Evolutionary conservation across 495 filamentous ascomycete species (phyloP).

Genomic region (Podospora tetraspora): DNA sequence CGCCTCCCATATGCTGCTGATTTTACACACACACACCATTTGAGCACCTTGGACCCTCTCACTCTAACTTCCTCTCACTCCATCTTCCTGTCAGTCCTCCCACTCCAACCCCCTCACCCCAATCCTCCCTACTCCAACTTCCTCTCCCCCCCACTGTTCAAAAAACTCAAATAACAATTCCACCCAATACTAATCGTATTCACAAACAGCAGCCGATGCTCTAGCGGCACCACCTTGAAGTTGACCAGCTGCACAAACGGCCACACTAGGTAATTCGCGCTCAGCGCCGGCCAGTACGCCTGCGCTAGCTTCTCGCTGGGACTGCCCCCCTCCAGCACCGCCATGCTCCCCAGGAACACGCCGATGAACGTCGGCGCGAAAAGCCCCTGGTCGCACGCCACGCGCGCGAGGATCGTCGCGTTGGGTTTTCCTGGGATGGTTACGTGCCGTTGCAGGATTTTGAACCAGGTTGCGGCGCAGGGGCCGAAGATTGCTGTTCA

Average conservation of each 20-base stretch:
- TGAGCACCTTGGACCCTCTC: background rate
- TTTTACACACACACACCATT: background rate
- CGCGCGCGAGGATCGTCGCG: constrained; percentile 71
- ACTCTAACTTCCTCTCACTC: background rate
- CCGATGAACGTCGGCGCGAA: constrained; percentile 81
- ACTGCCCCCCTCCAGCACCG: constrained; percentile 72
- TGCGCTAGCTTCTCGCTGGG: constrained; percentile 64
- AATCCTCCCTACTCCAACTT: background rate
- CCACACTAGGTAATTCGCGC: constrained; percentile 89
- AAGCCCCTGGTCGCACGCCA: constrained; percentile 75
- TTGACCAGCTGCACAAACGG: constrained; percentile 85
- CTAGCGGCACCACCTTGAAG: constrained; percentile 82
- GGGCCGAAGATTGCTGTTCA: constrained; percentile 99
- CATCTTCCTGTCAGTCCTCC: background rate
- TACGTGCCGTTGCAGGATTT: constrained; percentile 62
- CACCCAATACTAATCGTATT: constrained; percentile 80
- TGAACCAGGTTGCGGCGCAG: constrained; percentile 84
- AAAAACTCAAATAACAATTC: constrained; percentile 90
- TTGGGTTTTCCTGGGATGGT: constrained; percentile 54
- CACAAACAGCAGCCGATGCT: constrained; percentile 81
- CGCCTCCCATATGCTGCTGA: background rate
- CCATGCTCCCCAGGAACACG: constrained; percentile 80
- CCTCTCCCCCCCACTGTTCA: constrained; percentile 51
- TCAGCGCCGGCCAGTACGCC: constrained; percentile 63
- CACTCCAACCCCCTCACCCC: background rate